Base-by-base conservation (phyloP, 306 rosid genomes). In the Cucurbita pepo region DNA sequence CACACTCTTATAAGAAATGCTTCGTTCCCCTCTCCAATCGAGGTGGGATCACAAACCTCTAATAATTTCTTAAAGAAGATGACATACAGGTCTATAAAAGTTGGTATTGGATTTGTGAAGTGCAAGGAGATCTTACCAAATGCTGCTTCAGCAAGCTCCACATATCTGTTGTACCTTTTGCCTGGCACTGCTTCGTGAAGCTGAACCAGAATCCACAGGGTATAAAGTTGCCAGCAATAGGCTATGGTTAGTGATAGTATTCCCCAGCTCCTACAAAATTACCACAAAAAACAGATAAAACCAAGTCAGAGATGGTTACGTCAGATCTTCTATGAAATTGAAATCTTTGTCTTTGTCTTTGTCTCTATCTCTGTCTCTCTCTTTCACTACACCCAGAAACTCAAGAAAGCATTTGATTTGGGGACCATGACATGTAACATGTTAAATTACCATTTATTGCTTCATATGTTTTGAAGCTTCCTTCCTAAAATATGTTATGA, bases 151-250 rank as follows among this genome's bases (percentile, higher is more conserved):
- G 99, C 96, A 41, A 94, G 92, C 85, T 94, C 99, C 75, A 94
- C 96, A 75, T 91, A 94, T 87, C 99, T 81, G 85, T 91, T 94
- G 86, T 94, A 94, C 81, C 99, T 86, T 89, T 91, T 91, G 51
- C 99, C 99, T 1, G 99, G 99, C 57, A 94, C 97, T 19, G 99
- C 99, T 84, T 94, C 99, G 38, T 94, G 99, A 15, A 94, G 92
- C 83, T 91, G 99, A 86, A 94, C 97, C 77, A 94, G 82, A 80
- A 94, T 86, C 99, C 97, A 94, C 69, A 94, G 75, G 5, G 99
- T 94, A 82, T 94, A 94, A 22, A 94, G 92, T 84, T 94, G 99
- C 99, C 99, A 94, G 73, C 78, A 70, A 67, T 94, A 94, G 70
- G 97, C 99, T 51, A 94, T 87, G 65, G 90, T 86, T 75, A 94